Evolutionary conservation across 1,284 basidiomycete genomes (phyloP).

Genomic region (Testicularia cyperi): DNA sequence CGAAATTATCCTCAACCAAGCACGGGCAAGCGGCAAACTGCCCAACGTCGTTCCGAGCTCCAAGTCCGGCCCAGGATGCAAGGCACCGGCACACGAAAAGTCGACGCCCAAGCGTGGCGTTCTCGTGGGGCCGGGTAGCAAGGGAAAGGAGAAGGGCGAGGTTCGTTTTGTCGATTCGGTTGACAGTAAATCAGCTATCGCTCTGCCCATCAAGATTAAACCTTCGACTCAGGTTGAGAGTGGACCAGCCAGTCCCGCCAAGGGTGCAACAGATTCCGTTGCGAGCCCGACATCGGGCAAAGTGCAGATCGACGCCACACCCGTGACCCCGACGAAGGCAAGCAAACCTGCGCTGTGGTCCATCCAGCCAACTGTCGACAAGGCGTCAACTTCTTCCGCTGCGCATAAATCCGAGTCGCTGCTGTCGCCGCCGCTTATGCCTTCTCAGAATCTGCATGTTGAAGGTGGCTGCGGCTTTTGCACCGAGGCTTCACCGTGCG

Average conservation of each 20-base stretch:
- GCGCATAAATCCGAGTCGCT: slow-evolving; percentile 4
- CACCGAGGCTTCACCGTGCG: slow-evolving; percentile 44
- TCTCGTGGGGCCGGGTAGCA: slow-evolving; percentile 6
- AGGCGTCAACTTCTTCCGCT: no score
- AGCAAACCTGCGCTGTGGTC: slow-evolving; percentile 20
- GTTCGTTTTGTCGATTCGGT: slow-evolving; percentile 16
- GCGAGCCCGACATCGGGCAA: no score
- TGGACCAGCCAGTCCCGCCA: no score
- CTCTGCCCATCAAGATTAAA: no score
- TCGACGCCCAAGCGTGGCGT: slow-evolving; percentile 19
- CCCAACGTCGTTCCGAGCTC: slow-evolving; percentile 7
- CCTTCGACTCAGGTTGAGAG: no score
- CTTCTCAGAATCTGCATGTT: slow-evolving; percentile 12
- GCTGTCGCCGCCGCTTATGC: slow-evolving; percentile 14
- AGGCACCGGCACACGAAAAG: slow-evolving; percentile 36
- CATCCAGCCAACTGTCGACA: slow-evolving; percentile 7
- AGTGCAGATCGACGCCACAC: no score
- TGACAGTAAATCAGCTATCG: not conserved
- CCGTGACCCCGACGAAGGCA: slow-evolving; percentile 8
- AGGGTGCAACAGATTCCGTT: no score
- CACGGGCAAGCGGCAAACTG: slow-evolving; percentile 9
- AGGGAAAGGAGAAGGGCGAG: slow-evolving; percentile 9
- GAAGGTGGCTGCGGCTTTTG: slow-evolving; percentile 53
- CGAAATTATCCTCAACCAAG: slow-evolving; percentile 14
- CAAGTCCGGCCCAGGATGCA: slow-evolving; percentile 32